Evolutionary conservation across 495 filamentous ascomycete species (phyloP).

Genomic region (Umbilicaria muhlenbergii): DNA sequence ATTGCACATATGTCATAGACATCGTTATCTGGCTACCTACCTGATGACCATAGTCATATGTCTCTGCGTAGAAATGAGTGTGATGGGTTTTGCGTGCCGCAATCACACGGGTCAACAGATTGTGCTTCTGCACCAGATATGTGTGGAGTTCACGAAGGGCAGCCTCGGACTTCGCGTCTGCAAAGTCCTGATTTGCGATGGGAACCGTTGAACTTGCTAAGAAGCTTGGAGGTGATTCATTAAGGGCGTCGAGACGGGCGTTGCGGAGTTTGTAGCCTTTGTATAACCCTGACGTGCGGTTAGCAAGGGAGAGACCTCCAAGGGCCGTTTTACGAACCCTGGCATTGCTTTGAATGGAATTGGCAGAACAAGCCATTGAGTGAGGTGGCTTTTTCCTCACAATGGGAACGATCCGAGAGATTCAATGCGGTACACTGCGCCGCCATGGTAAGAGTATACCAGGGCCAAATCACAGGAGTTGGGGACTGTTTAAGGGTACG

Average conservation of each 20-base stretch:
- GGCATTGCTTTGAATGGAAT: constrained; percentile 30
- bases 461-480: no score
- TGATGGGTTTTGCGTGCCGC: constrained; percentile 35
- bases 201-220: constrained; percentile 17
- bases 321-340: constrained; percentile 10
- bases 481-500: no score
- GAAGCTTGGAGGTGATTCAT: constrained; percentile 19
- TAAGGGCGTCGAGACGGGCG: constrained; percentile 24
- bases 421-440: constrained; percentile 22
- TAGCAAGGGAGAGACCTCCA: not conserved
- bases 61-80: constrained; percentile 33
- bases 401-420: constrained; percentile 22
- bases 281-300: constrained; percentile 22
- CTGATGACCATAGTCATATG: constrained; percentile 18
- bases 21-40: not conserved
- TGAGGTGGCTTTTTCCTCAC: constrained; percentile 20
- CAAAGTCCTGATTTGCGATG: constrained; percentile 27
- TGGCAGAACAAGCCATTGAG: constrained; percentile 30
- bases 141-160: constrained; percentile 25
- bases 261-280: constrained; percentile 33
- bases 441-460: no score
- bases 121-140: constrained; percentile 26
- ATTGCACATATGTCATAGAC: constrained; percentile 15
- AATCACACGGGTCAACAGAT: constrained; percentile 33
- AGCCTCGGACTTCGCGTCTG: constrained; percentile 19